Conservation (phyloP, 2,329 filamentous ascomycete genomes). For the Didymella exigua region DNA sequence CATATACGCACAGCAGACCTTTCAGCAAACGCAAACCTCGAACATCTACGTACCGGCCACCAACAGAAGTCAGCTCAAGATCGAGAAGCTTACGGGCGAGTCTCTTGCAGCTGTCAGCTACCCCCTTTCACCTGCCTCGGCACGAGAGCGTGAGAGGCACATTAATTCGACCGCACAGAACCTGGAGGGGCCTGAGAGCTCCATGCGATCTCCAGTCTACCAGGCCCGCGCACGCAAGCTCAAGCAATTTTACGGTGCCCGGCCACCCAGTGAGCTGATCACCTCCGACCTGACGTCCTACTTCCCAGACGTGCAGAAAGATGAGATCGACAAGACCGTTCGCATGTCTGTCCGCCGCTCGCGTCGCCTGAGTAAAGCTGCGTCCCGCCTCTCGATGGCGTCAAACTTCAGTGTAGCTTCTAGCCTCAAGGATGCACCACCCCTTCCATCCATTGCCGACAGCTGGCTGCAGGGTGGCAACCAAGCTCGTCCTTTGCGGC, state of each 20-base stretch:
- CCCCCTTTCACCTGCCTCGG: slow-evolving; percentile 80
- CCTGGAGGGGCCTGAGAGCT: slow-evolving; percentile 49
- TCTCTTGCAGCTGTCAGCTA: slow-evolving; percentile 84
- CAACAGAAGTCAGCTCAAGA: slow-evolving; percentile 81
- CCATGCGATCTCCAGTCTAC: slow-evolving; percentile 43
- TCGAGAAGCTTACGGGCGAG: slow-evolving; percentile 88
- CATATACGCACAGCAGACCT: slow-evolving; percentile 83
- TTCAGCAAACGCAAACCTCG: slow-evolving; percentile 67
- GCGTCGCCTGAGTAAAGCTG: slow-evolving; percentile 86
- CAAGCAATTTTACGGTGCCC: slow-evolving; percentile 85
- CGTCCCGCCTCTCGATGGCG: slow-evolving; percentile 89
- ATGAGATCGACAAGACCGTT: slow-evolving; percentile 94
- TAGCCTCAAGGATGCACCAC: slow-evolving; percentile 88
- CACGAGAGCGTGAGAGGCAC: slow-evolving; percentile 69
- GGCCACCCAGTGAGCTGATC: slow-evolving; percentile 95
- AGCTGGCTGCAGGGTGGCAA: slow-evolving; percentile 74
- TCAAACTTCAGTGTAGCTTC: slow-evolving; percentile 94
- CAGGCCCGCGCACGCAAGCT: slow-evolving; percentile 59
- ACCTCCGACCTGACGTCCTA: slow-evolving; percentile 95
- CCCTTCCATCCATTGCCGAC: slow-evolving; percentile 93
- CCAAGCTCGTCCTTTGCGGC: slow-evolving; percentile 57
- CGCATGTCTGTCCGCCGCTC: slow-evolving; percentile 90
- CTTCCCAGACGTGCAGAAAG: slow-evolving; percentile 92
- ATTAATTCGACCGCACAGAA: slow-evolving; percentile 59
- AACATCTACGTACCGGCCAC: slow-evolving; percentile 64